Percentiles rank a stretch among this genome's conserved stretches.
Evolutionary conservation across 2,329 filamentous ascomycete species (phyloP).

Genomic region (Fusarium camptoceras): DNA sequence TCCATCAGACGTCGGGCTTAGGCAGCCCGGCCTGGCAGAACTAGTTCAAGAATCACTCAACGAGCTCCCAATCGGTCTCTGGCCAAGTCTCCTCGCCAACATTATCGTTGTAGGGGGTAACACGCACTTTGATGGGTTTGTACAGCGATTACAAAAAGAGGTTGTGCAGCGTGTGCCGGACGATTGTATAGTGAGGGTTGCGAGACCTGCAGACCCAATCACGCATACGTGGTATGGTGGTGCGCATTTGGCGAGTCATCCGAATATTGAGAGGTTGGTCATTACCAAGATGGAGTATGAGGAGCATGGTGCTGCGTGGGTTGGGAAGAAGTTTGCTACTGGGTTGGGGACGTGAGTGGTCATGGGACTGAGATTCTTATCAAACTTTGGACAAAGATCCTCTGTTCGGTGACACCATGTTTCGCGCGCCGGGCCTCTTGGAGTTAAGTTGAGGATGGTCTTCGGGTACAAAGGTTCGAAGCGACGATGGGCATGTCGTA

Average conservation of each 20-base stretch:
- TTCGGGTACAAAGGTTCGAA: background rate
- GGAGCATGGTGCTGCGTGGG: slow-evolving; percentile 82
- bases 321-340: slow-evolving; percentile 74
- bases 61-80: slow-evolving; percentile 81
- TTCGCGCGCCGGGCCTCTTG: background rate
- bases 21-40: slow-evolving; percentile 83
- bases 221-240: slow-evolving; percentile 87
- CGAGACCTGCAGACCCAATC: slow-evolving; percentile 77
- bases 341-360: slow-evolving; percentile 40
- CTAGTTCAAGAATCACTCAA: slow-evolving; percentile 84
- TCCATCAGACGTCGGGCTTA: slow-evolving; percentile 85
- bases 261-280: slow-evolving; percentile 72
- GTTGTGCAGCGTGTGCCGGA: slow-evolving; percentile 77
- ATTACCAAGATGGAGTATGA: slow-evolving; percentile 94
- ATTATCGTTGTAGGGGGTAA: slow-evolving; percentile 91
- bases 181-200: slow-evolving; percentile 82
- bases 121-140: slow-evolving; percentile 81
- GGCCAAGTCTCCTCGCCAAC: slow-evolving; percentile 86
- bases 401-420: background rate
- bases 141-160: slow-evolving; percentile 81
- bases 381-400: background rate
- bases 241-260: slow-evolving; percentile 78
- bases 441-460: background rate
- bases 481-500: background rate
- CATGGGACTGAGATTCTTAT: background rate